Evolutionary conservation across 768 basidiomycete genomes (phyloP).

Genomic region (Tremella yokohamensis): DNA sequence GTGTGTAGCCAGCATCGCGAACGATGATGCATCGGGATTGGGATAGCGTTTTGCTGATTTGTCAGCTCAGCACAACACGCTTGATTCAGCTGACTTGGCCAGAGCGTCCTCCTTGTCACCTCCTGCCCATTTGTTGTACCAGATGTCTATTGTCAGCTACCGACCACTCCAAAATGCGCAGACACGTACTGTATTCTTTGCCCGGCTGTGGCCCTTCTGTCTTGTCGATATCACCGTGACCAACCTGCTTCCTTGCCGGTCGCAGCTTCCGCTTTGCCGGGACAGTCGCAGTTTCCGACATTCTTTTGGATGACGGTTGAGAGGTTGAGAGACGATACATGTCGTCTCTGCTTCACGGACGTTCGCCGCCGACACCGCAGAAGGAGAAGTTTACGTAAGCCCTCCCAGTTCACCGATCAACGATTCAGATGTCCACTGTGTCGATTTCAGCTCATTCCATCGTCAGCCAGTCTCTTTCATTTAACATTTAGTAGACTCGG

Average conservation of each 20-base stretch:
- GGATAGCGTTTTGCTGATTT: conserved; percentile 78
- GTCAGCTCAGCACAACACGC: conserved; percentile 4
- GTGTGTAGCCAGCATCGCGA: conserved; percentile 84
- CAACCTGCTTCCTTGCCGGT: conserved; percentile 91
- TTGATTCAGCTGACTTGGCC: conserved; percentile 65
- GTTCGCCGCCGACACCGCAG: too few relatives aligned
- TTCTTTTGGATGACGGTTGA: not conserved
- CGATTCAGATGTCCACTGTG: too few relatives aligned
- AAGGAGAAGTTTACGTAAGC: too few relatives aligned
- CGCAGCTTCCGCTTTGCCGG: conserved; percentile 60
- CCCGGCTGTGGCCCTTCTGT: conserved; percentile 84
- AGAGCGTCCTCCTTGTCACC: conserved; percentile 95
- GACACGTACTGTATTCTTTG: conserved; percentile 84
- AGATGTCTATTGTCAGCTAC: conserved; percentile 60
- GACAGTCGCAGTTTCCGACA: not conserved
- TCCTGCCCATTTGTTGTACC: conserved; percentile 99
- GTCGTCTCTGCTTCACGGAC: too few relatives aligned
- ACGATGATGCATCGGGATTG: conserved; percentile 87
- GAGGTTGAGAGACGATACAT: too few relatives aligned
- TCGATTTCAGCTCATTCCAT: too few relatives aligned
- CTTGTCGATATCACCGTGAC: conserved; percentile 83
- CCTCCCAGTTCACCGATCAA: too few relatives aligned
- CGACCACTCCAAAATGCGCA: not conserved
- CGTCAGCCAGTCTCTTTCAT: too few relatives aligned
- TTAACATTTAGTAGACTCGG: too few relatives aligned